Evolutionary conservation across 805 yeast genomes (phyloP).

Genomic region (Lipomyces spencermartinsiae): DNA sequence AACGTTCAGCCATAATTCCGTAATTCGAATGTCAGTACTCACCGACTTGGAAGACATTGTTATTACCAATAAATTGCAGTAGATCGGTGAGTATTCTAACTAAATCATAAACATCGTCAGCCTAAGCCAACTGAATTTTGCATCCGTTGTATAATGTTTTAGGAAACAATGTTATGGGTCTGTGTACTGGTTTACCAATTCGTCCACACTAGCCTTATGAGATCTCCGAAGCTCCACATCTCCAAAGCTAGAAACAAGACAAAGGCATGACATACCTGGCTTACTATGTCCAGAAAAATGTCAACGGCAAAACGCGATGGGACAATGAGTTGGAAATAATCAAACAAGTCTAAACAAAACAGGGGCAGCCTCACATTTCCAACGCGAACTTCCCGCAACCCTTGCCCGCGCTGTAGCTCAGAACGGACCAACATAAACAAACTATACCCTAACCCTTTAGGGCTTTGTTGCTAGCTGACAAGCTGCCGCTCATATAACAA

Average conservation of each 20-base stretch:
- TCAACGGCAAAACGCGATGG: neutral
- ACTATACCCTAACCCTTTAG: neutral
- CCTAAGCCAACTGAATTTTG: neutral
- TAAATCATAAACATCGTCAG: neutral
- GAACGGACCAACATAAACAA: slow-evolving; percentile 11
- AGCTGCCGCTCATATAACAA: too few relatives aligned
- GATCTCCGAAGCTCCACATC: neutral
- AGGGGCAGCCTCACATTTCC: neutral
- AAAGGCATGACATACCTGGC: neutral
- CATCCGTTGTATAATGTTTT: neutral
- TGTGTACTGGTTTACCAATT: too few relatives aligned
- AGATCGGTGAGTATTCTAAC: neutral
- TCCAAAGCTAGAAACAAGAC: neutral
- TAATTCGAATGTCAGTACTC: neutral
- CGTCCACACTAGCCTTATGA: too few relatives aligned
- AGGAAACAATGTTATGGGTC: neutral
- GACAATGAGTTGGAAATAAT: neutral
- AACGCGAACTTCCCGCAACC: neutral
- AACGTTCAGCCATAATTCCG: neutral
- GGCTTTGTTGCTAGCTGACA: too few relatives aligned
- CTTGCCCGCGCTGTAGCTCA: neutral
- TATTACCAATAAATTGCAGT: neutral
- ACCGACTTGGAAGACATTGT: slow-evolving; percentile 34
- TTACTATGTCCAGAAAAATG: neutral
- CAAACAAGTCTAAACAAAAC: neutral